Percentiles rank a stretch among this genome's conserved stretches.
Conservation (phyloP, 352 stramenopile genomes). For the Globisporangium solare region DNA sequence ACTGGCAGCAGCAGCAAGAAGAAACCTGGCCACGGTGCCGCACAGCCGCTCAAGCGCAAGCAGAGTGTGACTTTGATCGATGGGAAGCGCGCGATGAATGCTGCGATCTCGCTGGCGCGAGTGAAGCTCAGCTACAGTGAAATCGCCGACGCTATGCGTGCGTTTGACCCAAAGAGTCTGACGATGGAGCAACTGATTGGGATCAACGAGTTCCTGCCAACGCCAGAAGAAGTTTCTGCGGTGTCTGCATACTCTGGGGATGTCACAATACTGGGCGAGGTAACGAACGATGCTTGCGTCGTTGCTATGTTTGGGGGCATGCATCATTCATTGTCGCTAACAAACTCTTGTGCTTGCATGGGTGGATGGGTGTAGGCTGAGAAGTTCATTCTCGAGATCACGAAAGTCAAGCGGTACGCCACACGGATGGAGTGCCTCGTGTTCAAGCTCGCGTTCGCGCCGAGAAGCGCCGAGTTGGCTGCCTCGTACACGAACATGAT, state of each 20-base stretch:
- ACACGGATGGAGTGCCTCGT: conserved; percentile 75
- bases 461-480: conserved; percentile 77
- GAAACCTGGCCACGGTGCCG: conserved; percentile 18
- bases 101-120: conserved; percentile 93
- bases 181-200: conserved; percentile 77
- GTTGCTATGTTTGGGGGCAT: background rate
- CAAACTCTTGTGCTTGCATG: background rate
- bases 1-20: conserved; percentile 39
- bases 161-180: conserved; percentile 61
- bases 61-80: conserved; percentile 91
- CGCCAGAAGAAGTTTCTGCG: conserved; percentile 83
- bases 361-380: conserved; percentile 34
- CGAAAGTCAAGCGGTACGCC: conserved; percentile 66
- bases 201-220: conserved; percentile 94
- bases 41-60: conserved; percentile 59
- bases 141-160: conserved; percentile 70
- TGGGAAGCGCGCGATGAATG: conserved; percentile 97
- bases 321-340: conserved; percentile 8
- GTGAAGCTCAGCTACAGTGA: conserved; percentile 92
- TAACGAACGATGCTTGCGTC: conserved; percentile 18
- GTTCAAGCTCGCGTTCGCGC: conserved; percentile 72
- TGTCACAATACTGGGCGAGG: conserved; percentile 54
- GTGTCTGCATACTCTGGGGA: conserved; percentile 84
- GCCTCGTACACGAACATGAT: conserved; percentile 80
- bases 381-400: conserved; percentile 88